These are phyloP conservation scores for Eucalyptus guilfoylei DNA, from an alignment of 345 rosid species.

Conservation along the genomic window DNA sequence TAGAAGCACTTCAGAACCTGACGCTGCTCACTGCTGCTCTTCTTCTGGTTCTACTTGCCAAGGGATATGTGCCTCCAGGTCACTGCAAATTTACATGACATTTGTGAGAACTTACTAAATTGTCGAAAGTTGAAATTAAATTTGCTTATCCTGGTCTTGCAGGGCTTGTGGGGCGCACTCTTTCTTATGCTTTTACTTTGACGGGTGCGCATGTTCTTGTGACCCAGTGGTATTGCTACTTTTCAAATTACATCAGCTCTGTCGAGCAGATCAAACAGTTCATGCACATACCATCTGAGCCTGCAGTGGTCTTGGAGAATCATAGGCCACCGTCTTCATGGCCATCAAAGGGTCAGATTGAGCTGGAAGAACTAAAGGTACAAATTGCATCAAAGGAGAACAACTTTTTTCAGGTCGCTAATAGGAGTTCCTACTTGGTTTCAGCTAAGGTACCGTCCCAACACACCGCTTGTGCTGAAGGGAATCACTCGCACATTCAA, in stretches of 20 bases:
- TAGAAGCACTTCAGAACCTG: constrained; percentile 56
- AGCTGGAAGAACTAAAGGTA: constrained; percentile 57
- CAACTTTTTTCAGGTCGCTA: background rate
- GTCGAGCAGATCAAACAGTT: constrained; percentile 70
- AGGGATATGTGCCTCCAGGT: constrained; percentile 49
- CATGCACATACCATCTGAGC: constrained; percentile 51
- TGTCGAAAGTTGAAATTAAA: background rate
- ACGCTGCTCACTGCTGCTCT: constrained; percentile 67
- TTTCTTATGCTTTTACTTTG: constrained; percentile 60
- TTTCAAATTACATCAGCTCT: constrained; percentile 56
- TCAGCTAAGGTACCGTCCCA: constrained; percentile 59
- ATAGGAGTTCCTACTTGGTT: background rate
- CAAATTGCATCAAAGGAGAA: background rate
- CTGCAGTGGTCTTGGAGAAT: constrained; percentile 46
- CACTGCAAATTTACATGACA: background rate
- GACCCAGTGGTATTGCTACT: constrained; percentile 47
- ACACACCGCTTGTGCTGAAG: constrained; percentile 56
- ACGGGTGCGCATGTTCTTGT: constrained; percentile 36
- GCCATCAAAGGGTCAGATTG: constrained; percentile 60
- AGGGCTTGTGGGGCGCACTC: constrained; percentile 77
- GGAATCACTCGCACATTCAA: constrained; percentile 68
- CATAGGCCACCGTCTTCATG: constrained; percentile 49
- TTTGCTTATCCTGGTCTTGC: background rate
- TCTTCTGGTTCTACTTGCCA: constrained; percentile 61
- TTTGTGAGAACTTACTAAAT: background rate